phyloP scores from a whole-genome alignment of 805 yeast genomes.

The Starmerella roubikii region DNA sequence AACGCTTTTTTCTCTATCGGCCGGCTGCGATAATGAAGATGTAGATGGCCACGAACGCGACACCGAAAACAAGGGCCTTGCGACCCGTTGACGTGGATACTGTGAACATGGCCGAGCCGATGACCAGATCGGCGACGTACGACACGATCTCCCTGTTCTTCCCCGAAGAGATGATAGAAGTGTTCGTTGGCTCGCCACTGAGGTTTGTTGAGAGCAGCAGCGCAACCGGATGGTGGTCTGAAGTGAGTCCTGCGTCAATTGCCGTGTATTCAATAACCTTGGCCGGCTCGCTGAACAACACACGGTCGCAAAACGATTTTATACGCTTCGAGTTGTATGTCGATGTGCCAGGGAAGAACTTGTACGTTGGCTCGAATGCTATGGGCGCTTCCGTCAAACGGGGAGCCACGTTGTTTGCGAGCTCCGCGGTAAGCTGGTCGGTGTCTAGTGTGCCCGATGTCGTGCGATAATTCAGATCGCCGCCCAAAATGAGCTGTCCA shows the following conservation, averaged over 20 bases:
- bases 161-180: neutral
- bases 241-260: constrained; percentile 18
- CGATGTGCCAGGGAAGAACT: constrained; percentile 37
- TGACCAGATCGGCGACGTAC: neutral
- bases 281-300: constrained; percentile 32
- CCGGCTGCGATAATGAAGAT: neutral
- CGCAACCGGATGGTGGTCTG: constrained; percentile 75
- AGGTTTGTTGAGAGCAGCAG: neutral
- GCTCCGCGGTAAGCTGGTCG: constrained; percentile 41
- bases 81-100: neutral
- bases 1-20: too few species aligned
- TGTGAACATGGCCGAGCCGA: neutral
- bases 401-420: constrained; percentile 36
- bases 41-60: neutral
- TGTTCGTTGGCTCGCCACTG: neutral
- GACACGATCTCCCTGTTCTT: neutral
- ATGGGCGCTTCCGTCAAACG: constrained; percentile 60
- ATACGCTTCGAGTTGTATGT: constrained; percentile 46
- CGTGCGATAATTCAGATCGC: constrained; percentile 76
- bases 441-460: constrained; percentile 23
- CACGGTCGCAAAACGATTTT: constrained; percentile 89
- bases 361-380: constrained; percentile 67
- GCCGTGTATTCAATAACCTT: neutral
- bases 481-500: constrained; percentile 57
- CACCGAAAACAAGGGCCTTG: neutral